Evolutionary conservation across 768 basidiomycete genomes (phyloP).

Genomic region (Lyophyllum semitale): DNA sequence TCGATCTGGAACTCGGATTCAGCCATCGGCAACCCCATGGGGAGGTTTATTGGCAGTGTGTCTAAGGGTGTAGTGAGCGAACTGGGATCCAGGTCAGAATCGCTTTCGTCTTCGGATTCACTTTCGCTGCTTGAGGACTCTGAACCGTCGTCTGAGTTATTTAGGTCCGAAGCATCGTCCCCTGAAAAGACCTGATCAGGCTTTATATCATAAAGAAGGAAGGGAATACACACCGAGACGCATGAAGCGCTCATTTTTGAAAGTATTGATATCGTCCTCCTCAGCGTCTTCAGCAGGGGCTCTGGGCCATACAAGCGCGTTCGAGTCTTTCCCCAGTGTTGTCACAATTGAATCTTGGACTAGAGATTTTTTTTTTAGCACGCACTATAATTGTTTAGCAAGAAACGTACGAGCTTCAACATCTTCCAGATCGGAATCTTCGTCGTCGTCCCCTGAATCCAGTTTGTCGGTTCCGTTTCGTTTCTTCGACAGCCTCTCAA

Average conservation of each 20-base stretch:
- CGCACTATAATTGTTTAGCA: not conserved
- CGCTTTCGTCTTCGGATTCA: slow-evolving; percentile 42
- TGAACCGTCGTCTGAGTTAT: slow-evolving; percentile 60
- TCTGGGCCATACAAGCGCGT: slow-evolving; percentile 82
- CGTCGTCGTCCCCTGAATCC: slow-evolving; percentile 33
- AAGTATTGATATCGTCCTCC: slow-evolving; percentile 62
- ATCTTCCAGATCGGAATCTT: slow-evolving; percentile 68
- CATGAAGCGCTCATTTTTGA: slow-evolving; percentile 70
- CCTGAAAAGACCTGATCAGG: slow-evolving; percentile 38
- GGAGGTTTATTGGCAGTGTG: slow-evolving; percentile 41
- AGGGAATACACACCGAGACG: slow-evolving; percentile 57
- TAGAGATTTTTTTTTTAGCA: slow-evolving; percentile 23
- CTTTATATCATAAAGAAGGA: not conserved
- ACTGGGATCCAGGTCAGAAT: slow-evolving; percentile 33
- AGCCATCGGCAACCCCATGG: slow-evolving; percentile 41
- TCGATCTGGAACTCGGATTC: slow-evolving; percentile 76
- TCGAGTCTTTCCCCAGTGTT: slow-evolving; percentile 66
- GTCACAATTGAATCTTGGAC: slow-evolving; percentile 50
- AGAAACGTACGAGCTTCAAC: slow-evolving; percentile 59
- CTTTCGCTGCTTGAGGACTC: slow-evolving; percentile 55
- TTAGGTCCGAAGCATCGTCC: slow-evolving; percentile 63
- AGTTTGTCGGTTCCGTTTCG: slow-evolving; percentile 36
- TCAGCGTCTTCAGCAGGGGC: slow-evolving; percentile 64
- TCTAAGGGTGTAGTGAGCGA: slow-evolving; percentile 50
- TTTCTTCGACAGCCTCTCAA: slow-evolving; percentile 71